A percentile compares a stretch with the other conserved stretches of the same genome.
These are phyloP conservation scores for Yamadazyma tumulicola DNA, from an alignment of 805 yeast species.

Conservation along the genomic window DNA sequence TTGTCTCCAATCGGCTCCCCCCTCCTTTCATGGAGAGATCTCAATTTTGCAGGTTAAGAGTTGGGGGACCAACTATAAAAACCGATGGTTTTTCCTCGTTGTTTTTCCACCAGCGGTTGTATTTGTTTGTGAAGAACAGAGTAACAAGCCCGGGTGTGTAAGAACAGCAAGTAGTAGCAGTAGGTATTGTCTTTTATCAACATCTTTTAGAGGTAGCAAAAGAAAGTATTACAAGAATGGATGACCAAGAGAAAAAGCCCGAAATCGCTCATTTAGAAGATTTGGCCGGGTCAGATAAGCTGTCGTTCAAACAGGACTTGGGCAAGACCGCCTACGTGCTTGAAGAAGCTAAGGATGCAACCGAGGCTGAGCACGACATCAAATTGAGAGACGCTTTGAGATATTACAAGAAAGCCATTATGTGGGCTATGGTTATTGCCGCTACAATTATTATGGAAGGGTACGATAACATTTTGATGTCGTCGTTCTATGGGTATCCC, in stretches of 20 bases:
- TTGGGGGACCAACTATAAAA: too few relatives aligned
- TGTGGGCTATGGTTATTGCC: conserved; percentile 45
- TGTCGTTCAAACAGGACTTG: conserved; percentile 13
- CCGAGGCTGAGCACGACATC: conserved; percentile 19
- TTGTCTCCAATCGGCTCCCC: too few relatives aligned
- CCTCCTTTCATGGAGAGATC: too few relatives aligned
- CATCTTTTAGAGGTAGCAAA: too few relatives aligned
- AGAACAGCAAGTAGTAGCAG: too few relatives aligned
- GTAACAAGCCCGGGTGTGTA: too few relatives aligned
- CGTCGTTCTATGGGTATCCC: conserved; percentile 35
- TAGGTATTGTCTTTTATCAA: too few relatives aligned
- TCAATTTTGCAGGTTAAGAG: too few relatives aligned
- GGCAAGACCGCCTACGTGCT: conserved; percentile 11
- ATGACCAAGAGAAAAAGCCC: conserved; percentile 5
- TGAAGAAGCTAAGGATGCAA: conserved; percentile 19
- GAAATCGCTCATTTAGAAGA: conserved; percentile 15
- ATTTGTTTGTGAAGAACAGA: too few relatives aligned
- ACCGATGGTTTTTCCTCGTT: too few relatives aligned
- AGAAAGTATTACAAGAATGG: too few relatives aligned
- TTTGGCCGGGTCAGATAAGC: conserved; percentile 9
- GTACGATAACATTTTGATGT: conserved; percentile 32
- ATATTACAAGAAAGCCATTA: conserved; percentile 36
- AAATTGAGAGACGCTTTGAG: conserved; percentile 27
- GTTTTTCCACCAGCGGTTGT: too few relatives aligned
- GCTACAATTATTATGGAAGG: conserved; percentile 42